phyloP scores from a whole-genome alignment of 495 filamentous ascomycete genomes.

The Xylaria flabelliformis region DNA sequence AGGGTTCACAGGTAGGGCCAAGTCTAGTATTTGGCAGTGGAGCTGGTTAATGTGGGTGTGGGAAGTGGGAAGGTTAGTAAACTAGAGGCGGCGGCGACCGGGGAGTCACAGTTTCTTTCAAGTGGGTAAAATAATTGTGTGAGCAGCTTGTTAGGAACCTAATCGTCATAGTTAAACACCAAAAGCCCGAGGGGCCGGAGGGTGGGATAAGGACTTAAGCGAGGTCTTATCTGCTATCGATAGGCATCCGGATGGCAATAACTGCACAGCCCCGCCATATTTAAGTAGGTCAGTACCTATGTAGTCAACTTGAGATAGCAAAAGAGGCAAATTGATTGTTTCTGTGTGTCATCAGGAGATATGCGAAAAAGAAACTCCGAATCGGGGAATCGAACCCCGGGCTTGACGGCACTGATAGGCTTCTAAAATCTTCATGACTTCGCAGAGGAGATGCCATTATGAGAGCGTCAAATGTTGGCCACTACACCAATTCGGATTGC shows the following conservation, averaged over 20 bases:
- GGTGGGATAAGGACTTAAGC: conserved; percentile 24
- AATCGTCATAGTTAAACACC: background rate
- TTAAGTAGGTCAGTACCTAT: too few relatives aligned
- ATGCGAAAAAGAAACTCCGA: conserved; percentile 33
- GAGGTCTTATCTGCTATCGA: conserved; percentile 22
- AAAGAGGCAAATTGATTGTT: too few relatives aligned
- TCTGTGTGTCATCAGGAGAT: too few relatives aligned
- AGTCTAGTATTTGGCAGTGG: background rate
- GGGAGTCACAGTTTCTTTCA: conserved; percentile 18
- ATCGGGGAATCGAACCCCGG: conserved; percentile 50
- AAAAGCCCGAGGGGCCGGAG: background rate
- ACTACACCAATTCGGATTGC: conserved; percentile 44
- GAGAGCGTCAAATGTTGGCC: conserved; percentile 47
- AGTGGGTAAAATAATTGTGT: conserved; percentile 16
- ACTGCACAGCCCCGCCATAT: background rate
- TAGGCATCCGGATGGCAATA: background rate
- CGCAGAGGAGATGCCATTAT: background rate
- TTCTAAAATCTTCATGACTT: too few relatives aligned
- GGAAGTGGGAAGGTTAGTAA: background rate
- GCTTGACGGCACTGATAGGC: conserved; percentile 36
- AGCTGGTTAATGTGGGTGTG: background rate
- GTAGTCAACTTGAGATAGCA: too few relatives aligned
- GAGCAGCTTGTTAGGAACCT: background rate
- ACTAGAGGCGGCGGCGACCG: too few relatives aligned
- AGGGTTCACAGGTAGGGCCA: conserved; percentile 2